Percentiles rank a stretch among this genome's conserved stretches.
Evolutionary conservation across 148 eudicot genomes (phyloP).

Genomic region (Polygonum aviculare): DNA sequence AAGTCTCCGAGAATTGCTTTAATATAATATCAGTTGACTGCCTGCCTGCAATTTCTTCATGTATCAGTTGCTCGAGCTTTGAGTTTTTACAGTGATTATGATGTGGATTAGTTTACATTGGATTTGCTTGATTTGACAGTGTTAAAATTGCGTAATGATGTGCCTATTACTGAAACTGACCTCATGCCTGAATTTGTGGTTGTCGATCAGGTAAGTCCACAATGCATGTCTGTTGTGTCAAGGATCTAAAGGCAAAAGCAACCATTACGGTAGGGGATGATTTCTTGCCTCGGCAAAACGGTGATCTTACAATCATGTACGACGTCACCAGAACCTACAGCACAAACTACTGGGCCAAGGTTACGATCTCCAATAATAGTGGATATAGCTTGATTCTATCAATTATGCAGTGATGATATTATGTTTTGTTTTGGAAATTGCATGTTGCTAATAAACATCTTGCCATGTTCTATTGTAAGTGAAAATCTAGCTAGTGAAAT

Average conservation of each 20-base stretch:
- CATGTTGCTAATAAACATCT: too few relatives aligned
- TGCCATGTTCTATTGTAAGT: too few relatives aligned
- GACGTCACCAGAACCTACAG: slow-evolving; percentile 14
- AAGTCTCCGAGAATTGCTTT: neutral
- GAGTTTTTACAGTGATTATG: neutral
- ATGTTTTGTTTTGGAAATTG: too few relatives aligned
- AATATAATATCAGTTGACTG: neutral
- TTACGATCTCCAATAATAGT: slow-evolving; percentile 55
- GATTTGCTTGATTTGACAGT: too few relatives aligned
- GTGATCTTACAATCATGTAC: slow-evolving; percentile 69
- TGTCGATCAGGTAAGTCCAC: slow-evolving; percentile 26
- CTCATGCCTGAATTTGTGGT: neutral
- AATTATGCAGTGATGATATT: too few relatives aligned
- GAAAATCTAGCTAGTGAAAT: too few relatives aligned
- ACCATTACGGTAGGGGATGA: slow-evolving; percentile 26
- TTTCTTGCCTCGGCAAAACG: slow-evolving; percentile 47
- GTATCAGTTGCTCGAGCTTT: neutral
- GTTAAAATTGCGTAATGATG: neutral
- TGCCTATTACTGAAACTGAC: neutral
- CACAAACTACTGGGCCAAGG: slow-evolving; percentile 55
- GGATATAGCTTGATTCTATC: too few relatives aligned
- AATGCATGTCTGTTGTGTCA: slow-evolving; percentile 43
- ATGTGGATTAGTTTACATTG: too few relatives aligned
- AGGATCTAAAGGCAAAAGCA: slow-evolving; percentile 35
- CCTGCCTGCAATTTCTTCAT: neutral